These are phyloP conservation scores for Penicillium sp. DNA, from an alignment of 2,329 filamentous ascomycete species.

Conservation along the genomic window DNA sequence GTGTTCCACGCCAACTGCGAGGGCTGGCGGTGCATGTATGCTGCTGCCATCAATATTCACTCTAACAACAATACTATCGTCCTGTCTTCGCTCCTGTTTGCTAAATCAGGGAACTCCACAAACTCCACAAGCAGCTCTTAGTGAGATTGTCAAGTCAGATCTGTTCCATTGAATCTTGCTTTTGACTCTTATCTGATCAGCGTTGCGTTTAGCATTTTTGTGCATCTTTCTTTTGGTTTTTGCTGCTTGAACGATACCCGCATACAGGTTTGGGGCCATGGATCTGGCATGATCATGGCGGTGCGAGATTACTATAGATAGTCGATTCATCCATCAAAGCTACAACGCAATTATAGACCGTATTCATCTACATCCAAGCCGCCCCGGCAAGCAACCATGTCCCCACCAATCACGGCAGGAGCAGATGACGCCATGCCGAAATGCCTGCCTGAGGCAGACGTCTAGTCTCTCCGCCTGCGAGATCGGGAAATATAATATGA, in stretches of 20 bases:
- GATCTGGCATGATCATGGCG: no score
- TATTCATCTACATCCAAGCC: not conserved
- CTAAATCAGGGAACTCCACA: conserved; percentile 1
- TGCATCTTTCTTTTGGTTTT: no score
- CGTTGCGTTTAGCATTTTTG: no score
- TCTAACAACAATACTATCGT: conserved; percentile 14
- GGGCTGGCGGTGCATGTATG: conserved; percentile 27
- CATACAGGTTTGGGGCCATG: no score
- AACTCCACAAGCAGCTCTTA: conserved; percentile 3
- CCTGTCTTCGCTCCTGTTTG: conserved; percentile 10
- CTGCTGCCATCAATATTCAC: conserved; percentile 24
- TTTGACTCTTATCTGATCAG: no score
- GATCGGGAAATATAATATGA: conserved; percentile 1
- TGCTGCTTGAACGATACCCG: no score
- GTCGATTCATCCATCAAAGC: no score
- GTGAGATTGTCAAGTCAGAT: no score
- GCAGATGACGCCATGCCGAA: conserved; percentile 22
- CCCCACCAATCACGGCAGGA: conserved; percentile 18
- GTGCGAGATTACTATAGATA: no score
- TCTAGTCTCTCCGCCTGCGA: conserved; percentile 8
- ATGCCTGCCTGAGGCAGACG: conserved; percentile 16
- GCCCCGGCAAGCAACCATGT: not conserved
- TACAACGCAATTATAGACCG: not conserved
- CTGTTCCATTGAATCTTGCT: no score
- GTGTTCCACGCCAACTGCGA: conserved; percentile 32